These are phyloP conservation scores for Macaranga tanarius DNA, from an alignment of 441 rosid species.

Conservation along the genomic window DNA sequence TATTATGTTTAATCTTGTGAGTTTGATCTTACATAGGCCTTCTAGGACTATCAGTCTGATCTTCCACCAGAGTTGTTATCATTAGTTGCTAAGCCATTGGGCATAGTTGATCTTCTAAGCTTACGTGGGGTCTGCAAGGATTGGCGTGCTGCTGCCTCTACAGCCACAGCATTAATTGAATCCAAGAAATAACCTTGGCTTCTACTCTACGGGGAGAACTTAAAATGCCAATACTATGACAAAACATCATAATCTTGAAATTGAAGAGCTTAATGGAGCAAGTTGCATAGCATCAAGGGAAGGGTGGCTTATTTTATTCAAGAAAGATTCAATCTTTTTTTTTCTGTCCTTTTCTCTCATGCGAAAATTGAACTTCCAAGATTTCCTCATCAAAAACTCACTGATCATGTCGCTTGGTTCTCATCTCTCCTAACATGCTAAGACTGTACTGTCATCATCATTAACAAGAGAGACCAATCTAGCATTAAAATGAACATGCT, in stretches of 20 bases:
- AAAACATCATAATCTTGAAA: neutral
- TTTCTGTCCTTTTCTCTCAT: slow-evolving; percentile 37
- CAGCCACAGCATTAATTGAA: slow-evolving; percentile 22
- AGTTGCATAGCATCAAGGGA: slow-evolving; percentile 31
- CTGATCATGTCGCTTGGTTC: slow-evolving; percentile 18
- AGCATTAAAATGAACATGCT: no score
- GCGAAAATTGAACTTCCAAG: slow-evolving; percentile 30
- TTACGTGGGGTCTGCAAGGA: slow-evolving; percentile 26
- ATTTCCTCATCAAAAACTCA: neutral
- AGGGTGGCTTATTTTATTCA: slow-evolving; percentile 30
- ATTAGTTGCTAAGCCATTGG: slow-evolving; percentile 22
- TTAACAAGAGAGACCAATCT: no score
- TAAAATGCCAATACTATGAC: no score
- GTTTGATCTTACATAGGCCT: no score
- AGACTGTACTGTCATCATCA: slow-evolving; percentile 16
- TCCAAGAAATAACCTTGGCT: slow-evolving; percentile 22
- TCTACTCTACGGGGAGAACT: slow-evolving; percentile 24
- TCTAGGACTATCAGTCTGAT: no score
- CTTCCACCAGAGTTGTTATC: slow-evolving; percentile 26
- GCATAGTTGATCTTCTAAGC: slow-evolving; percentile 23
- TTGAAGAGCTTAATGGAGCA: slow-evolving; percentile 28
- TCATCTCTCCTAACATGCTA: slow-evolving; percentile 29
- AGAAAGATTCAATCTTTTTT: slow-evolving; percentile 17
- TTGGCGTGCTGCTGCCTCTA: slow-evolving; percentile 25
- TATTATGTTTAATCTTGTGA: no score